Evolutionary conservation across 495 filamentous ascomycete species (phyloP), one percentile per base, ranked within the genome.

Genomic region (Neurospora sp.): DNA sequence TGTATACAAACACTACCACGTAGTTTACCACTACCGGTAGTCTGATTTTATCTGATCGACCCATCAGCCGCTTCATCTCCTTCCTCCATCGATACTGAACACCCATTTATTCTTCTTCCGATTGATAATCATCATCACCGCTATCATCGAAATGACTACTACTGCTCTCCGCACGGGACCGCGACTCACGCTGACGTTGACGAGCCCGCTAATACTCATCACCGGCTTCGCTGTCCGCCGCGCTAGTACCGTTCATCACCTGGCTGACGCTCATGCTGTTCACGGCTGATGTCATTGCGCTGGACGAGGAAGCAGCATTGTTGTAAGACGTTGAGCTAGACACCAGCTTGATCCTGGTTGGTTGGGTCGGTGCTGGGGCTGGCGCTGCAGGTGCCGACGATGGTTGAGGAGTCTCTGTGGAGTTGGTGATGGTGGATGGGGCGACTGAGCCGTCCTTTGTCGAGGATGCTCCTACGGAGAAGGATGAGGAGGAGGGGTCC

Each of bases 331-430:
- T 87, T 85, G 72, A 89, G 80, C 79, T 89, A 85, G 78, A 91
- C 59, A 86, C 91, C 85, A 79, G 83, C 84, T 79, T 89, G 85
- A 87, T 77, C 79, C 88, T 71, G 81, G 85, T 69, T 80, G 82
- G 14, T 2, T 65, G 85, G 79, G 2, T 65, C 27, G 53, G 27
- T 35, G 3, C 53, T 9, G 27, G 75, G 79, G 68, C 79, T 80
- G 1, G 84, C 27, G 14, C 53, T 6, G 53, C 27, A 18, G 53
- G 12, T 35, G 27, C 53, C 14, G 53, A 81, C 61, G 84, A 81
- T 48, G 89, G 87, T 78, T 91, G 83, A 5, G 93, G 93, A 8
- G 93, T 96, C 39, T 91, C 91, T 0, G 53, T 65, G 3, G 27
- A 65, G 7, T 65, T 65, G 12, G 87, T 86, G 16, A 87, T 89